Evolutionary conservation across 2,329 filamentous ascomycete species (phyloP).

Genomic region (Microcyclospora pomicola): DNA sequence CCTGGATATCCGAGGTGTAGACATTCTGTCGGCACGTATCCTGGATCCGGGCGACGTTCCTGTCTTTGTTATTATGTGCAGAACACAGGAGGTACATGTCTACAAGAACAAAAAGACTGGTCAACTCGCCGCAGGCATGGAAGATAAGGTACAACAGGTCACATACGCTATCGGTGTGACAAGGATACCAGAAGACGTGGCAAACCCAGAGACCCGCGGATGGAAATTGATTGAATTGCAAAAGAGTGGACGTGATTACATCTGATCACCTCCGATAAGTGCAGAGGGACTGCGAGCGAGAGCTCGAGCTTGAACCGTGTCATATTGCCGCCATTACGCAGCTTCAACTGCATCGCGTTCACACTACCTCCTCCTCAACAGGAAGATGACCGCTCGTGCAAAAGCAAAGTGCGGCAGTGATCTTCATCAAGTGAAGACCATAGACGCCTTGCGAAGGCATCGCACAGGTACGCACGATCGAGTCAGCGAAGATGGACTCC

Average conservation of each 20-base stretch:
- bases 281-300: too few species aligned
- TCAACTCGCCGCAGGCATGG: constrained; percentile 88
- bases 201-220: constrained; percentile 88
- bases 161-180: constrained; percentile 97
- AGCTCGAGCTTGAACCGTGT: too few species aligned
- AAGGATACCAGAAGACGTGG: constrained; percentile 83
- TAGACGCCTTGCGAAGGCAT: too few species aligned
- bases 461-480: too few species aligned
- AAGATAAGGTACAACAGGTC: constrained; percentile 95
- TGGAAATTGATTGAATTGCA: constrained; percentile 98
- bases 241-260: constrained; percentile 90
- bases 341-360: too few species aligned
- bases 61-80: constrained; percentile 92
- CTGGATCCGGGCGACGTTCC: constrained; percentile 78
- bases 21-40: constrained; percentile 68
- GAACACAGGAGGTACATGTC: constrained; percentile 94
- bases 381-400: too few species aligned
- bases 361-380: too few species aligned
- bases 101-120: constrained; percentile 85
- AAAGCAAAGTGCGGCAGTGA: too few species aligned
- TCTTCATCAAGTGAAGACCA: too few species aligned
- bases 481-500: too few species aligned
- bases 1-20: constrained; percentile 86
- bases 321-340: too few species aligned
- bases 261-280: constrained; percentile 26